Percentiles rank a stretch among this genome's conserved stretches.
These are phyloP conservation scores for Setomelanomma holmii DNA, from an alignment of 2,329 filamentous ascomycete species.

Conservation along the genomic window DNA sequence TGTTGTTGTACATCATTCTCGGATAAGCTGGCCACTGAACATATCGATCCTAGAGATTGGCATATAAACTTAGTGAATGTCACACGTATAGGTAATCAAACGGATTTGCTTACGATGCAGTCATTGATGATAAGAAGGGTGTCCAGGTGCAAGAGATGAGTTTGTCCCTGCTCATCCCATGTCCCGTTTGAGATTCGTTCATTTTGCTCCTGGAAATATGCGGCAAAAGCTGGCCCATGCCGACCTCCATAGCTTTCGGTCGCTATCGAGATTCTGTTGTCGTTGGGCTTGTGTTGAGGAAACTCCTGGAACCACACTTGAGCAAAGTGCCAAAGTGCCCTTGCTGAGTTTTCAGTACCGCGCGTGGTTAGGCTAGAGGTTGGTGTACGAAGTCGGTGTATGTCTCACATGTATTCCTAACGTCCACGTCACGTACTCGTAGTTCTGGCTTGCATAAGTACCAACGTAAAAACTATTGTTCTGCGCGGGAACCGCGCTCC, in stretches of 20 bases:
- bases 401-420: no score
- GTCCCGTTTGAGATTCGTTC: conserved; percentile 55
- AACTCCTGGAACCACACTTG: conserved; percentile 70
- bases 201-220: conserved; percentile 66
- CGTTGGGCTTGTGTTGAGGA: conserved; percentile 65
- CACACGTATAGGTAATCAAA: background rate
- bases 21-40: conserved; percentile 58
- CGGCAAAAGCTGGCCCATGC: conserved; percentile 64
- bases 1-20: conserved; percentile 64
- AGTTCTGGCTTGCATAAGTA: conserved; percentile 58
- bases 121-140: conserved; percentile 65
- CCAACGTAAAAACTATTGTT: conserved; percentile 62
- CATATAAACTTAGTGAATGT: background rate
- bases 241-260: conserved; percentile 63
- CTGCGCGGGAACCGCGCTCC: conserved; percentile 49
- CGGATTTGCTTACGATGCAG: conserved; percentile 46
- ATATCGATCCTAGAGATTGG: conserved; percentile 49
- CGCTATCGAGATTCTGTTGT: conserved; percentile 62
- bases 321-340: conserved; percentile 64
- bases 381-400: no score
- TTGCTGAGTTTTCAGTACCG: conserved; percentile 61
- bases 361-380: conserved; percentile 57
- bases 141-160: conserved; percentile 53
- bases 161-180: conserved; percentile 41
- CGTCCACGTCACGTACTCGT: no score